Base-by-base conservation (phyloP, 2,329 filamentous ascomycete species). In the Aspergillus neotritici region DNA sequence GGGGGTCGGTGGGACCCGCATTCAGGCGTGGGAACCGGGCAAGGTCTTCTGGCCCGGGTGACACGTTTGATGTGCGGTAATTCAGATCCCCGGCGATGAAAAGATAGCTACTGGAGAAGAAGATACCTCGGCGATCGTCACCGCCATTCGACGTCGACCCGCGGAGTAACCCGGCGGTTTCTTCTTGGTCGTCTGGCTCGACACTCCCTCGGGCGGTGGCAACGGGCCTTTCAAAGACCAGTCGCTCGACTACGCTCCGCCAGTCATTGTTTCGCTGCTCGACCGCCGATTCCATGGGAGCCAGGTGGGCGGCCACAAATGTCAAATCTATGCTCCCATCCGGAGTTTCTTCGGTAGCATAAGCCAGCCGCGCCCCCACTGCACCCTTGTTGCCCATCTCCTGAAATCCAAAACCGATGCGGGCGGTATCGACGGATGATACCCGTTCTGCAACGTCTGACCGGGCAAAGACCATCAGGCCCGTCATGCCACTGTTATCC, bases 351-450 rank as follows among this genome's bases (percentile, higher is more conserved):
- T 61, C 60, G 6, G 57, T 57, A 13, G 66, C 58, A 56, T 87
- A 84, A 11, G 80, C 75, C 34, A 93, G 67, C 29, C 89, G 77
- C 48, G 91, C 74, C 0, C 85, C 93, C 1, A 94, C 85, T 3
- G 89, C 91, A 25, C 91, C 93, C 68, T 98, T 98, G 66, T 96
- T 96, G 12, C 89, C 93, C 84, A 95, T 93, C 38, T 91, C 84
- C 45, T 82, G 83, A 1, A 89, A 66, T 0, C 93, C 93, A 37
- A 96, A 85, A 0, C 93, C 90, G 2, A 89, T 84, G 41, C 86
- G 86, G 2, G 85, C 87, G n/a, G 80, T 82, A 51, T 87, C 78
- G n/a, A 93, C 70, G 56, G 78, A 73, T 41, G 71, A 70, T 40
- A 96, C 71, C 16, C 76, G 73, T 7, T 75, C 66, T 0, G 77